Percentiles rank a stretch among this genome's conserved stretches.
Evolutionary conservation across 2,329 filamentous ascomycete species (phyloP).

Genomic region (Ceratocystis harringtonii): DNA sequence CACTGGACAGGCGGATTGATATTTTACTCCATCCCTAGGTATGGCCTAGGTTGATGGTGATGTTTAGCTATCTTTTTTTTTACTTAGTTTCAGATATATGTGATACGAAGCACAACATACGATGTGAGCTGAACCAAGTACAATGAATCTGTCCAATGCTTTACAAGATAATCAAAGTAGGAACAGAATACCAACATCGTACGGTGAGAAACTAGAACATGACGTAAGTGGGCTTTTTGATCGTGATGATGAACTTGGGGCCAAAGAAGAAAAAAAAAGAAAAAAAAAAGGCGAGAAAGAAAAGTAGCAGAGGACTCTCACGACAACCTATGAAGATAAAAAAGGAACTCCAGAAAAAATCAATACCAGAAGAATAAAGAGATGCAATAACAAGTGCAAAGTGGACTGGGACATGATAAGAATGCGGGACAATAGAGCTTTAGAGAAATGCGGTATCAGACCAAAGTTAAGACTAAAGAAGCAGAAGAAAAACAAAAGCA

Average conservation of each 20-base stretch:
- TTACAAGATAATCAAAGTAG: too few species aligned
- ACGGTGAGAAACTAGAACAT: background rate
- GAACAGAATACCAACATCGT: background rate
- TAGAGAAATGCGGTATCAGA: slow-evolving; percentile 2
- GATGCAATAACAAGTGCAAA: slow-evolving; percentile 2
- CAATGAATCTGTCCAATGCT: too few species aligned
- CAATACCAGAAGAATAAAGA: background rate
- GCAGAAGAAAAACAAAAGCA: slow-evolving; percentile 7
- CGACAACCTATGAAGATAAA: slow-evolving; percentile 2
- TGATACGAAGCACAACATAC: background rate
- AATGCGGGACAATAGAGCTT: background rate
- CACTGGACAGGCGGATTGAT: background rate
- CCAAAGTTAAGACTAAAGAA: slow-evolving; percentile 9
- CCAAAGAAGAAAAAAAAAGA: background rate
- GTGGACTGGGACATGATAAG: slow-evolving; percentile 2
- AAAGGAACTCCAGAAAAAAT: background rate
- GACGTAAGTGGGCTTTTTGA: background rate
- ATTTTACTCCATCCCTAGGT: background rate
- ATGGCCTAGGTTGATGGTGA: background rate
- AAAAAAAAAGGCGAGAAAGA: background rate
- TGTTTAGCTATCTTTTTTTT: background rate
- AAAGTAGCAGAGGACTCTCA: background rate
- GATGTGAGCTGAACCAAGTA: background rate
- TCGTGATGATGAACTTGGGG: background rate
- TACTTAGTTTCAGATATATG: background rate